These are phyloP conservation scores for Plicaturopsis crispa DNA, from an alignment of 768 basidiomycete species.

Conservation along the genomic window DNA sequence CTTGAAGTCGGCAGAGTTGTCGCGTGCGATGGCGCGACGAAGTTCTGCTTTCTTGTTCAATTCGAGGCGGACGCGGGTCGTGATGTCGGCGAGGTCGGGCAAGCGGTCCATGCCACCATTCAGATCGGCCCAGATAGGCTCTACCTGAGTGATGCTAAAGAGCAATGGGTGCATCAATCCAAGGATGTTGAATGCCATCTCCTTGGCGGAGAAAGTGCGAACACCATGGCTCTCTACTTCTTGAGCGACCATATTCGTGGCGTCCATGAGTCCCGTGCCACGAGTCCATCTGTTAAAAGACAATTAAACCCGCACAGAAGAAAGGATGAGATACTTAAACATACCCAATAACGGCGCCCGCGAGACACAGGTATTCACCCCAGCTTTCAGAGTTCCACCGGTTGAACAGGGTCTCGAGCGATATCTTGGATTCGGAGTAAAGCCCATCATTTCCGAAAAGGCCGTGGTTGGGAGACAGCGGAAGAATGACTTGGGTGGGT, in stretches of 20 bases:
- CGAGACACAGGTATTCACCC: slow-evolving; percentile 98
- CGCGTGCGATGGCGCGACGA: slow-evolving; percentile 87
- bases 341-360: slow-evolving; percentile 96
- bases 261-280: slow-evolving; percentile 94
- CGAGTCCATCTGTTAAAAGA: slow-evolving; percentile 93
- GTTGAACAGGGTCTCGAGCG: slow-evolving; percentile 95
- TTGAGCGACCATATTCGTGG: slow-evolving; percentile 90
- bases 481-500: slow-evolving; percentile 96
- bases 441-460: slow-evolving; percentile 96
- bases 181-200: slow-evolving; percentile 99
- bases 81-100: slow-evolving; percentile 90
- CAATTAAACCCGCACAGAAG: slow-evolving; percentile 6
- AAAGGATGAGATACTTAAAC: slow-evolving; percentile 16
- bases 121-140: slow-evolving; percentile 98
- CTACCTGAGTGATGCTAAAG: slow-evolving; percentile 98
- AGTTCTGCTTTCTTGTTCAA: slow-evolving; percentile 86
- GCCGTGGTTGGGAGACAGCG: slow-evolving; percentile 96
- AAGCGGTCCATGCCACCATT: slow-evolving; percentile 98
- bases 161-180: slow-evolving; percentile 98
- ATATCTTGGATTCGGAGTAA: slow-evolving; percentile 98
- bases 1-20: slow-evolving; percentile 96
- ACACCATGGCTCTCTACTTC: slow-evolving; percentile 91
- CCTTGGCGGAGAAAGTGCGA: slow-evolving; percentile 97
- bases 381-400: slow-evolving; percentile 98
- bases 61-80: slow-evolving; percentile 73